Base-by-base conservation (phyloP, 2,329 filamentous ascomycete genomes). In the Shiraia bambusicola region DNA sequence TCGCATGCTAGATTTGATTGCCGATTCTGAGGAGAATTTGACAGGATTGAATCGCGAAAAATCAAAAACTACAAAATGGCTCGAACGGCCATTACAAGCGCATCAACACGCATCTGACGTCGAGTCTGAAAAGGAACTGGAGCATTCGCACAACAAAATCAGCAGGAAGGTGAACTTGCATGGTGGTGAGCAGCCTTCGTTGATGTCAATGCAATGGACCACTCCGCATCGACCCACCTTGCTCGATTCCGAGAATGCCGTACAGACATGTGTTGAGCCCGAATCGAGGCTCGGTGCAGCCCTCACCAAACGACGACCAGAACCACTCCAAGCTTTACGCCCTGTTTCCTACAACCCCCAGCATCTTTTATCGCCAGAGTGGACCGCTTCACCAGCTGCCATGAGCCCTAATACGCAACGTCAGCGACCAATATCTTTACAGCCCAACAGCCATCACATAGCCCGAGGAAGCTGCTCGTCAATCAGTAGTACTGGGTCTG, bases 11-110 rank as follows among this genome's bases (percentile, higher is more conserved):
- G 51, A 48, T 10, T 28, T 59, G 24, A 51, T 61, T 25, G 50
- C 56, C 24, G 56, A 56, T 24, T 51, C 54, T 25, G 55, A 56
- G 36, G 57, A 56, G 31, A 49, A 44, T 11, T 32, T 44, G 13
- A 46, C 36, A 32, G 39, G 28, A 29, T 35, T 60, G 13, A 47
- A 54, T 35, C 51, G 57, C 12, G 55, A 58, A 38, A 57, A 50
- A 24, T 60, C 57, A 3, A 35, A 52, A 26, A 60, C 57, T 14
- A 60, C 57, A 45, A 50, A 49, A 60, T 60, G 57, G 57, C 32
- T 60, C 17, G 57, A 60, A 45, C 50, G 52, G 13, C 57, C 57
- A 22, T 49, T 58, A 44, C 57, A 60, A 28, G 49, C 50, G 26
- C 49, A 55, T 27, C 47, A 52, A 34, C 47, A 50, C 17, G 42